Conservation (phyloP, 139 green algal genomes). For the Coccomyxa sp. region DNA sequence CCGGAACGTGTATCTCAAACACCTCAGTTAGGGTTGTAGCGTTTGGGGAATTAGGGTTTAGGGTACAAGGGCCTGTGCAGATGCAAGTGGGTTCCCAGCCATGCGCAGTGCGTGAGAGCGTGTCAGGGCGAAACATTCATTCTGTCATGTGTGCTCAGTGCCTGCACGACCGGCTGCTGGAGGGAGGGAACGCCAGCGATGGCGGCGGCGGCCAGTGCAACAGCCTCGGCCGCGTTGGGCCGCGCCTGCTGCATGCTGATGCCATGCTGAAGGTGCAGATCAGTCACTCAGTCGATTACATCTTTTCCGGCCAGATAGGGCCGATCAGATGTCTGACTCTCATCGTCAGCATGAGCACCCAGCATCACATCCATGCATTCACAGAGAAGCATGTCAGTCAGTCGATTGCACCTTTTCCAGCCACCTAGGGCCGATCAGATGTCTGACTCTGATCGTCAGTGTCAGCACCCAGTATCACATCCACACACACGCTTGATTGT, state of each 20-base stretch:
- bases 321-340: no score
- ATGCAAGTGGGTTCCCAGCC: neutral
- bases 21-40: no score
- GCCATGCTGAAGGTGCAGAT: constrained; percentile 12
- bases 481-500: no score
- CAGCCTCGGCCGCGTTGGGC: constrained; percentile 20
- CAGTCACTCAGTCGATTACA: neutral
- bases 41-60: no score
- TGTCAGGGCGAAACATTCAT: neutral
- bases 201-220: constrained; percentile 3
- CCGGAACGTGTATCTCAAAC: no score
- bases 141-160: neutral
- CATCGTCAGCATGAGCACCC: neutral
- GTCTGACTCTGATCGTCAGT: no score
- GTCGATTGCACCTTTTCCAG: no score
- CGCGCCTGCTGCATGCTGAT: constrained; percentile 10
- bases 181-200: neutral
- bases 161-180: neutral
- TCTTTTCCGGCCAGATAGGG: neutral
- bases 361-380: neutral
- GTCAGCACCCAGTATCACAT: no score
- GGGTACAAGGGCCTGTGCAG: no score
- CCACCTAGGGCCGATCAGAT: no score
- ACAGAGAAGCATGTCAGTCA: no score
- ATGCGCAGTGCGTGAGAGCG: no score